These are phyloP conservation scores for Pythium sukuiense DNA, from an alignment of 352 stramenopile species.

Conservation along the genomic window DNA sequence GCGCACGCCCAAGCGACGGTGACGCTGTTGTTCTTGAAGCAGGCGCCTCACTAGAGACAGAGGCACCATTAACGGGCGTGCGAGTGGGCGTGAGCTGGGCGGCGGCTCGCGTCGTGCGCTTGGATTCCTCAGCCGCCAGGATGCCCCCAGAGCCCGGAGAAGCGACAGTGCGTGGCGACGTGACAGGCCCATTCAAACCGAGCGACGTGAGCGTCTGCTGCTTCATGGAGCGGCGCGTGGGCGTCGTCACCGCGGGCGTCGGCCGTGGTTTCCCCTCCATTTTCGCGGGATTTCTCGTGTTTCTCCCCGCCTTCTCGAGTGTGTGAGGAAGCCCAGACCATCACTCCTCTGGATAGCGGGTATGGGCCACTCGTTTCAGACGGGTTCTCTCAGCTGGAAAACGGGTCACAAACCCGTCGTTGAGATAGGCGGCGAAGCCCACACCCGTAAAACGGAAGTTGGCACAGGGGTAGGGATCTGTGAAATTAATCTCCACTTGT, in stretches of 20 bases:
- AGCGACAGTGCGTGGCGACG: not conserved
- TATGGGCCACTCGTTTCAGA: slow-evolving; percentile 15
- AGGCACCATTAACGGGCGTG: not conserved
- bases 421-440: not conserved
- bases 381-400: not conserved
- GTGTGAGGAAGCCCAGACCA: slow-evolving; percentile 11
- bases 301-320: slow-evolving; percentile 10
- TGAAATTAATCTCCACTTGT: not conserved
- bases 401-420: not conserved
- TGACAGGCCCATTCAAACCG: not conserved
- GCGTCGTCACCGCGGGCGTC: slow-evolving; percentile 16
- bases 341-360: slow-evolving; percentile 23
- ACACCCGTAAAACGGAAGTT: not conserved
- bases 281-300: not conserved
- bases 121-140: not conserved
- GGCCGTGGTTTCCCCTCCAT: slow-evolving; percentile 2
- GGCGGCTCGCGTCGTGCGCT: slow-evolving; percentile 11
- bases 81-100: not conserved
- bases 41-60: not conserved
- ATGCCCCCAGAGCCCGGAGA: not conserved
- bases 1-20: not conserved
- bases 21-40: not conserved
- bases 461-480: not conserved
- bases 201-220: slow-evolving; percentile 21
- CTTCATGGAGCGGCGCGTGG: slow-evolving; percentile 25